Base-by-base conservation (phyloP, 441 rosid species). In the Erodium moschatum region DNA sequence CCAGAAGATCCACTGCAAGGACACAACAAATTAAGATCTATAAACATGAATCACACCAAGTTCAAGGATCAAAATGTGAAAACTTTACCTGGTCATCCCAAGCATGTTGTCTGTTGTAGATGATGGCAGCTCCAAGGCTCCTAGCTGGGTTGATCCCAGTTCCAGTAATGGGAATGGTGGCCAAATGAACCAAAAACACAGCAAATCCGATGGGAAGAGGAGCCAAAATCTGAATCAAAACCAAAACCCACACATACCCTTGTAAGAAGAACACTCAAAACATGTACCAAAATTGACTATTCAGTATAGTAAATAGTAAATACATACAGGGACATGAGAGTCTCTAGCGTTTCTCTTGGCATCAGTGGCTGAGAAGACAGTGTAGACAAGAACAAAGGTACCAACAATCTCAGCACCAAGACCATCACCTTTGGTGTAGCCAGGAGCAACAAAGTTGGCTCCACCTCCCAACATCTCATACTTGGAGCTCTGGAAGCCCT, bases 61-160 rank as follows among this genome's bases (percentile, higher is more conserved):
- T 7, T 38, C 42, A 38, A 38, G 10, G 42, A 38, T 5, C 10
- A 0, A 38, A 38, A 24, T 0, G 27, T 24, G 2, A 24, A 38
- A 38, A 12, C 6, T 10, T 50, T 65, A 70, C 73, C 65, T 48
- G 60, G 38, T 71, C 74, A 9, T 67, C 70, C 75, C 75, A 72
- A 4, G 71, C 71, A 1, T 27, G 63, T 27, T 40, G 29, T 24
- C 16, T 67, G 75, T 72, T 72, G 71, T 38, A 72, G 70, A 72
- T 62, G 71, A 72, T 48, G 67, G 75, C 75, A 58, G 75, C 75
- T 4, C 75, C 75, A 46, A 72, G 70, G 18, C 74, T 72, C 74
- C 74, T 66, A 10, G 74, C 74, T 9, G 74, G 97, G 85, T 90
- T 90, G 66, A 90, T 90, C 35, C 96, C 63, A 3, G 63, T 58